Conservation (phyloP, 768 basidiomycete genomes). For the Dioszegia hungarica region DNA sequence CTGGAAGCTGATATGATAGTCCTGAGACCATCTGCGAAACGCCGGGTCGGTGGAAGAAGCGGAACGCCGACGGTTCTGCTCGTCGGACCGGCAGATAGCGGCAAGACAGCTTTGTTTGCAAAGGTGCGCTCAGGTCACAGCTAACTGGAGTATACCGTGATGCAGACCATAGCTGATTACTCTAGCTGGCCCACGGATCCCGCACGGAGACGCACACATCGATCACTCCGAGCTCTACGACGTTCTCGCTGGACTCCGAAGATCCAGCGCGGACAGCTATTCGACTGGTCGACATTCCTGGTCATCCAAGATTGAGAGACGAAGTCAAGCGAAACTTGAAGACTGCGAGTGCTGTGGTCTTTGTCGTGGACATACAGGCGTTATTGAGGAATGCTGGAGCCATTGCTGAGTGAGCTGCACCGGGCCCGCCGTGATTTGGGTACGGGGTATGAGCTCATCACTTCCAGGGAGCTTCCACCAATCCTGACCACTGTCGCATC, state of each 20-base stretch:
- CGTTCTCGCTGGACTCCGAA: constrained; percentile 23
- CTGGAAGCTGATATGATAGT: constrained; percentile 12
- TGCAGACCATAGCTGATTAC: neutral
- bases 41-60: constrained; percentile 9
- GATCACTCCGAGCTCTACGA: constrained; percentile 25
- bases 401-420: constrained; percentile 39
- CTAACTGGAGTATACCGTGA: neutral
- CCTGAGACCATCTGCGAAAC: constrained; percentile 8
- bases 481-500: constrained; percentile 34
- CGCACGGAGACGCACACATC: constrained; percentile 41
- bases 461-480: constrained; percentile 31
- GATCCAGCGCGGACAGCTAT: constrained; percentile 9
- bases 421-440: no score
- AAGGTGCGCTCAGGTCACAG: constrained; percentile 19
- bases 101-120: constrained; percentile 45
- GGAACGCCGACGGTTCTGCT: constrained; percentile 33
- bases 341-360: constrained; percentile 34
- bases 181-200: constrained; percentile 32
- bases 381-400: constrained; percentile 33
- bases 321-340: constrained; percentile 23
- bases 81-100: constrained; percentile 38
- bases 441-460: neutral
- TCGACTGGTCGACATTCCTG: constrained; percentile 41
- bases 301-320: constrained; percentile 43
- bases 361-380: constrained; percentile 42